phyloP scores from a whole-genome alignment of 2,329 filamentous ascomycete genomes.

The Beauveria brongniartii region DNA sequence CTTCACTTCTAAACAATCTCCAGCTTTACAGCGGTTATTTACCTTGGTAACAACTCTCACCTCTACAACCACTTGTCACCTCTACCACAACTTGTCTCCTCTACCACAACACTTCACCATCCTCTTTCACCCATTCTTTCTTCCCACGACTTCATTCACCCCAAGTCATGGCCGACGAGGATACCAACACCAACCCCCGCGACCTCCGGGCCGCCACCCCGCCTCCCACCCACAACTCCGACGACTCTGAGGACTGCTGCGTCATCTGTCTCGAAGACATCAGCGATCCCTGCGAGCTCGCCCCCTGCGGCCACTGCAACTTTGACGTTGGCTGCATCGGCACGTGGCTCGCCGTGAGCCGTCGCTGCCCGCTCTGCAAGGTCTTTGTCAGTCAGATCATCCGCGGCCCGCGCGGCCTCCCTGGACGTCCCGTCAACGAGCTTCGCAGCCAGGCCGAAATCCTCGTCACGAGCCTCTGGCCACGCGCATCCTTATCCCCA shows the following conservation, averaged over 20 bases:
- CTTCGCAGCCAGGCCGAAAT: neutral
- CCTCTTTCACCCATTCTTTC: too few species aligned
- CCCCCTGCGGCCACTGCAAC: slow-evolving; percentile 69
- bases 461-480: neutral
- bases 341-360: slow-evolving; percentile 68
- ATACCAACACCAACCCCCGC: neutral
- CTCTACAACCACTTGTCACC: neutral
- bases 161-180: neutral
- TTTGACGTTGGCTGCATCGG: slow-evolving; percentile 83
- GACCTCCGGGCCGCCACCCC: too few species aligned
- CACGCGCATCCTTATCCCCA: too few species aligned
- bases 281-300: slow-evolving; percentile 61
- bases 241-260: slow-evolving; percentile 41
- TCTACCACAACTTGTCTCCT: neutral
- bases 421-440: neutral
- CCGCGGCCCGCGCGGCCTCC: slow-evolving; percentile 45
- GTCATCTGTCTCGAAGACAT: slow-evolving; percentile 81
- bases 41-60: neutral
- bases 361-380: slow-evolving; percentile 75
- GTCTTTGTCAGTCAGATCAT: slow-evolving; percentile 47
- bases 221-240: too few species aligned
- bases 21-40: too few species aligned
- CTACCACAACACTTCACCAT: neutral
- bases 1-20: too few species aligned
- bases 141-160: too few species aligned